These are phyloP conservation scores for Austroboletus novae-zelandiae DNA, from an alignment of 1,284 basidiomycete species.

Conservation along the genomic window DNA sequence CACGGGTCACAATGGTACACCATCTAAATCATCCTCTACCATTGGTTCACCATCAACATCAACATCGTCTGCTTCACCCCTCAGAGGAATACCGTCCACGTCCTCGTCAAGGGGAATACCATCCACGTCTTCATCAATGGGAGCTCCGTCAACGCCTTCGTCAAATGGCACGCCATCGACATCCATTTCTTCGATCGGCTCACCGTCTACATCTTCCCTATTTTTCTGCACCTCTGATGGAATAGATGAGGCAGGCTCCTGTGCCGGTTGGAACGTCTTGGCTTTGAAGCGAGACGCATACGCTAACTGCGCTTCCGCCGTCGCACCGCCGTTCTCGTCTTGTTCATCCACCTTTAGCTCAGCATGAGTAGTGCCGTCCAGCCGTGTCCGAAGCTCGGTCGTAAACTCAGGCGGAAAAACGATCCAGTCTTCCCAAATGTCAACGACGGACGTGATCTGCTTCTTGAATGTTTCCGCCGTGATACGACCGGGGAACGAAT, in stretches of 20 bases:
- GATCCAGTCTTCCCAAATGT: slow-evolving; percentile 97
- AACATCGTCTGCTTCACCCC: slow-evolving; percentile 14
- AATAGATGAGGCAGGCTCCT: slow-evolving; percentile 32
- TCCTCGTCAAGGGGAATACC: slow-evolving; percentile 33
- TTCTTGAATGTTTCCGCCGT: slow-evolving; percentile 93
- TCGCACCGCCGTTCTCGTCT: slow-evolving; percentile 33
- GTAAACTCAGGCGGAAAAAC: slow-evolving; percentile 87
- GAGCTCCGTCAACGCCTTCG: slow-evolving; percentile 41
- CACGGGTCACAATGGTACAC: slow-evolving; percentile 18
- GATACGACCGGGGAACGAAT: slow-evolving; percentile 88
- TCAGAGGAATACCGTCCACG: slow-evolving; percentile 34
- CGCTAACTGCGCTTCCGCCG: slow-evolving; percentile 28
- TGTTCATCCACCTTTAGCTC: slow-evolving; percentile 30
- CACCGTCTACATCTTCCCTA: slow-evolving; percentile 38
- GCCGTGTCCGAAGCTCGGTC: slow-evolving; percentile 61
- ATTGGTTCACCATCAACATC: slow-evolving; percentile 33
- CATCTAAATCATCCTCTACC: slow-evolving; percentile 31
- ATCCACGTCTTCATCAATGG: slow-evolving; percentile 35
- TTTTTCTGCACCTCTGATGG: slow-evolving; percentile 40
- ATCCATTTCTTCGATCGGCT: slow-evolving; percentile 38
- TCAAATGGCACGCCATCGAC: slow-evolving; percentile 43
- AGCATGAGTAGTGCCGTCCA: slow-evolving; percentile 57
- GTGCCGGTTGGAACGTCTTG: slow-evolving; percentile 72
- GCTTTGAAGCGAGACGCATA: slow-evolving; percentile 73
- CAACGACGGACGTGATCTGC: slow-evolving; percentile 81